Percentiles rank a stretch among this genome's conserved stretches.
Conservation (phyloP, 306 rosid species). For the Lupinus albus region DNA sequence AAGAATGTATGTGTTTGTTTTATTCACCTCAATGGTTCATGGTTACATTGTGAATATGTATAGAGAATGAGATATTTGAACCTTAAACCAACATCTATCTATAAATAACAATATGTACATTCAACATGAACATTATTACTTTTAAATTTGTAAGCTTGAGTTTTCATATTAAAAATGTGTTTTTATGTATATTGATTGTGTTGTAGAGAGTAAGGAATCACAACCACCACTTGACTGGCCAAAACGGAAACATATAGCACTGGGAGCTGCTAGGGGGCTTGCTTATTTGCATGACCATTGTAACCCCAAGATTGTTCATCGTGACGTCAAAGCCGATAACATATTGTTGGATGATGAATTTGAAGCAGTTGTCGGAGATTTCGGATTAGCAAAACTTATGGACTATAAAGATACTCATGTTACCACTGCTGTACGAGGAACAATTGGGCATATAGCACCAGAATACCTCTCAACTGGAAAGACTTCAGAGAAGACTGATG, state of each 20-base stretch:
- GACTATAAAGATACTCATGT: conserved; percentile 92
- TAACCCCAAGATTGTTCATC: conserved; percentile 92
- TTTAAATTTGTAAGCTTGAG: conserved; percentile 5
- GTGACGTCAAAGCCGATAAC: conserved; percentile 94
- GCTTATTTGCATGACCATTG: conserved; percentile 96
- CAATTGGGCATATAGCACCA: conserved; percentile 93
- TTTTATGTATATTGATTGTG: conserved; percentile 32
- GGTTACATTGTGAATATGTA: too few species aligned
- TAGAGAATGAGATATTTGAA: too few species aligned
- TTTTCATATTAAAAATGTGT: conserved; percentile 1
- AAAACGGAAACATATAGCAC: conserved; percentile 62
- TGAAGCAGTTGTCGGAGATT: conserved; percentile 94
- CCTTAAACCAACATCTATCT: too few species aligned
- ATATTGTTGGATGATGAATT: conserved; percentile 91
- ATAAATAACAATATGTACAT: too few species aligned
- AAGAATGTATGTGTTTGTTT: too few species aligned
- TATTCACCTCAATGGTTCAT: too few species aligned
- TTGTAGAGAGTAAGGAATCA: conserved; percentile 53
- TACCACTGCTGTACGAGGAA: conserved; percentile 92
- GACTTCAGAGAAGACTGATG: conserved; percentile 91
- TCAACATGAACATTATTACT: neutral
- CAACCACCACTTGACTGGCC: conserved; percentile 70
- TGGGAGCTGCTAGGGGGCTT: conserved; percentile 92
- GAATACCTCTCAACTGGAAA: conserved; percentile 94
- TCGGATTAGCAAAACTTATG: conserved; percentile 93